Percentiles rank a stretch among this genome's conserved stretches.
phyloP scores from a whole-genome alignment of 805 yeast species.

The Lipomyces lipofer region DNA sequence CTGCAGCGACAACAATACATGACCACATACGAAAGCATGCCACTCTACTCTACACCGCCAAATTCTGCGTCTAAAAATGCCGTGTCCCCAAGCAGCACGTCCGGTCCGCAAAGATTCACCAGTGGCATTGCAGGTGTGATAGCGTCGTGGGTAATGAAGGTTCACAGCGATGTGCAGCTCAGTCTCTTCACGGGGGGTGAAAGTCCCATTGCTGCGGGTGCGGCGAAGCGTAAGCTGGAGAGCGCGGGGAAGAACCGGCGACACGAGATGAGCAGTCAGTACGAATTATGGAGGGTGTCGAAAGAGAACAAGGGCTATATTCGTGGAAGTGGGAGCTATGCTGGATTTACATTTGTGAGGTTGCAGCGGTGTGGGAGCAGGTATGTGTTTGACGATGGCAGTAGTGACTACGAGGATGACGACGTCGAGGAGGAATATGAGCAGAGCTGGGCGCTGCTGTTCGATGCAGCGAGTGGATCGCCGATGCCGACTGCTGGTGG shows the following conservation, averaged over 20 bases:
- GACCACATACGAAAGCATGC: not conserved
- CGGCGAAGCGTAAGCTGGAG: not conserved
- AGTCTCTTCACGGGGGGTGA: conserved; percentile 1
- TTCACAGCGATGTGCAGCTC: conserved; percentile 22
- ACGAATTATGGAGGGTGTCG: conserved; percentile 11
- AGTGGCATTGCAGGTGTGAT: conserved; percentile 3
- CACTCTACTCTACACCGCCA: conserved; percentile 1
- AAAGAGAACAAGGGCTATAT: conserved; percentile 12
- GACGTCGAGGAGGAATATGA: not conserved
- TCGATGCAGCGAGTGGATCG: conserved; percentile 5
- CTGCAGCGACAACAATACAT: not conserved
- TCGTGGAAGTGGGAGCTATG: conserved; percentile 14
- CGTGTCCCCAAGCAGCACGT: no score
- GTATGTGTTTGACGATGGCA: not conserved
- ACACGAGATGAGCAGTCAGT: not conserved
- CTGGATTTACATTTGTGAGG: conserved; percentile 22
- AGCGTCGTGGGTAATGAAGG: conserved; percentile 14
- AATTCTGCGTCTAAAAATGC: not conserved
- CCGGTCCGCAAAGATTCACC: not conserved
- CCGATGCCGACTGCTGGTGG: not conserved
- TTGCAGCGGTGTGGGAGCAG: not conserved
- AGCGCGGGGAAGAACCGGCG: not conserved
- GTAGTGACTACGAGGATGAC: no score
- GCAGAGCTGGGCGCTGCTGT: conserved; percentile 17
- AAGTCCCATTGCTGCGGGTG: not conserved